Evolutionary conservation across 202 grass and related monocot genomes (phyloP).

Genomic region (Digitaria exilis): DNA sequence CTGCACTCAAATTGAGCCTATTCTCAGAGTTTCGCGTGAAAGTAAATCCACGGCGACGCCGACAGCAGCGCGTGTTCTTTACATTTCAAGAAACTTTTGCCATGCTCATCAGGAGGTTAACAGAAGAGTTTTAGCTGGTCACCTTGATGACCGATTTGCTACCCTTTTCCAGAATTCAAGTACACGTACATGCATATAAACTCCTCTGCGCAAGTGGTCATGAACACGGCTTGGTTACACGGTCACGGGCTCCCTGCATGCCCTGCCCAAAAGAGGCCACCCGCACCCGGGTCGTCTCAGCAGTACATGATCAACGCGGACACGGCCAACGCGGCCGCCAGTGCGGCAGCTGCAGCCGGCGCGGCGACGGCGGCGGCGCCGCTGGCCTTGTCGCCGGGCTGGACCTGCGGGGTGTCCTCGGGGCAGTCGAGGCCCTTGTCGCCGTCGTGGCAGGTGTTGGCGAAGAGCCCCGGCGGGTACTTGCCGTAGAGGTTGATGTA

Average conservation of each 20-base stretch:
- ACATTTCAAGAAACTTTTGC: neutral
- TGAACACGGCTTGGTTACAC: neutral
- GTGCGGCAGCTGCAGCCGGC: neutral
- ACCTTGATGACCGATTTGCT: neutral
- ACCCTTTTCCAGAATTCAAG: constrained; percentile 13
- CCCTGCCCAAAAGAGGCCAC: neutral
- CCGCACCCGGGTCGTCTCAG: neutral
- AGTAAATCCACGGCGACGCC: neutral
- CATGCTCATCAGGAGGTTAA: neutral
- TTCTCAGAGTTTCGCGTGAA: too few species aligned
- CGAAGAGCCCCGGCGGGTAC: constrained; percentile 84
- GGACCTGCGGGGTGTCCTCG: constrained; percentile 37
- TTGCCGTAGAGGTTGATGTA: constrained; percentile 90
- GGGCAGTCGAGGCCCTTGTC: constrained; percentile 61
- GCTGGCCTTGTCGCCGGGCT: constrained; percentile 44
- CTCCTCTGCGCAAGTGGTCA: neutral
- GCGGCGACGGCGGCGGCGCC: neutral
- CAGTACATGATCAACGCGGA: constrained; percentile 26
- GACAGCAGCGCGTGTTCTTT: neutral
- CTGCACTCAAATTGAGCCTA: neutral
- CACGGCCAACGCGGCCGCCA: constrained; percentile 14
- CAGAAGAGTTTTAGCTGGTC: neutral
- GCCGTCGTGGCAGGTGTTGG: constrained; percentile 67
- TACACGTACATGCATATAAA: neutral
- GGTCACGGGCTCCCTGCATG: neutral